Percentiles rank a stretch among this genome's conserved stretches.
phyloP scores from a whole-genome alignment of 1,284 basidiomycete species.

The Melampsora americana region DNA sequence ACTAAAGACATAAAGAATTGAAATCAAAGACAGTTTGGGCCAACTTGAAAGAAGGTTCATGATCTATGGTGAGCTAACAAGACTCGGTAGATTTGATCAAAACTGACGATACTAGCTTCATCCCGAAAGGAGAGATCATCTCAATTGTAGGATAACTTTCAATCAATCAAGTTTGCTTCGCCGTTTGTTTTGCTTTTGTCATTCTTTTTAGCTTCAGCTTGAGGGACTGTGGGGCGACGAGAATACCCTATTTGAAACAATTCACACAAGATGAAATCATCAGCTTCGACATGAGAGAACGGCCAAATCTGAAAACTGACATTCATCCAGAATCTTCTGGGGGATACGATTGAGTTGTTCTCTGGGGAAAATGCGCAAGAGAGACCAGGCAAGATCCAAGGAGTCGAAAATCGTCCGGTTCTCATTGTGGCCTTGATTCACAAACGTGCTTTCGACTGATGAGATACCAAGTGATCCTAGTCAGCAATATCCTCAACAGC shows the following conservation, averaged over 20 bases:
- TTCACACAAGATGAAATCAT: background rate
- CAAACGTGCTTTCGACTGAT: slow-evolving; percentile 52
- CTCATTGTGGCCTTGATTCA: slow-evolving; percentile 76
- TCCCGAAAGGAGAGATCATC: too few species aligned
- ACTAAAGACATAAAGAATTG: too few species aligned
- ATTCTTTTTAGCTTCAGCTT: slow-evolving; percentile 3
- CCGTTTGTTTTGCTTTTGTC: slow-evolving; percentile 2
- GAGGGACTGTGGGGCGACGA: slow-evolving; percentile 4
- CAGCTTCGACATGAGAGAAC: background rate
- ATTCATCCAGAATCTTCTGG: slow-evolving; percentile 50
- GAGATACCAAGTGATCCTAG: background rate
- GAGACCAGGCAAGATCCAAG: slow-evolving; percentile 92
- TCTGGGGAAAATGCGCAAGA: slow-evolving; percentile 97
- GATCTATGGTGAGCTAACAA: too few species aligned
- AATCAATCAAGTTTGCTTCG: slow-evolving; percentile 2
- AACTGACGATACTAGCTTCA: too few species aligned
- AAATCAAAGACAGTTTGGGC: too few species aligned
- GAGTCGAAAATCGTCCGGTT: slow-evolving; percentile 95
- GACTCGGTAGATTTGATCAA: too few species aligned
- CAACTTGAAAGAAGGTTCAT: too few species aligned
- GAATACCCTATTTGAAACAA: background rate
- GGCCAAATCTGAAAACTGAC: background rate
- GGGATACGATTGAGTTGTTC: slow-evolving; percentile 82
- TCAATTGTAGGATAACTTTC: background rate
- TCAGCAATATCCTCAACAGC: background rate